Conservation (phyloP, 495 filamentous ascomycete genomes). For the Staphylotrichum tortipilum region DNA sequence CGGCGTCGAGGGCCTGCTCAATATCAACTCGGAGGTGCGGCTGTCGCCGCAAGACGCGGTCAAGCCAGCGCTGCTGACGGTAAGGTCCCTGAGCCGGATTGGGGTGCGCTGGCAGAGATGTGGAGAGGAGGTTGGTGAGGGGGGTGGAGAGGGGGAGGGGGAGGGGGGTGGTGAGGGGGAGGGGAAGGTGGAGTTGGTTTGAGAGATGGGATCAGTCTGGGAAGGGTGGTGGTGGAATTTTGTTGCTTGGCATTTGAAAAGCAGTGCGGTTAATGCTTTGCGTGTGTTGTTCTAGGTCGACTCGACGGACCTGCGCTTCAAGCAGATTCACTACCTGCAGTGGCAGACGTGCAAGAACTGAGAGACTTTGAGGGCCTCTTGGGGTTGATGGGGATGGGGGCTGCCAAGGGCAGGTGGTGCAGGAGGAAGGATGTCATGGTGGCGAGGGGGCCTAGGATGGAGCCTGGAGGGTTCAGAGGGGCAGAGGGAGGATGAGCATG, state of each 20-base stretch:
- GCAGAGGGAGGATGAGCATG: no score
- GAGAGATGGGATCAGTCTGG: neutral
- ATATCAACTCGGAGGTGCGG: constrained; percentile 38
- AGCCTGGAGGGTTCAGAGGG: no score
- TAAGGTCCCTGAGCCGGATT: constrained; percentile 14
- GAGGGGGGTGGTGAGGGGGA: no score
- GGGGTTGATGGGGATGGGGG: no score
- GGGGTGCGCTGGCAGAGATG: constrained; percentile 10
- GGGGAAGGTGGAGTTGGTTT: neutral
- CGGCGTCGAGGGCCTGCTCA: constrained; percentile 30
- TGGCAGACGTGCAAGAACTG: constrained; percentile 22
- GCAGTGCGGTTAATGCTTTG: neutral
- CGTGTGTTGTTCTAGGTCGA: constrained; percentile 19
- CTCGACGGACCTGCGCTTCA: constrained; percentile 28
- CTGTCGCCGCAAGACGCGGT: constrained; percentile 16
- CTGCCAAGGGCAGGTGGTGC: no score
- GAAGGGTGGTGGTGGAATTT: no score
- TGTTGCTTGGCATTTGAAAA: no score
- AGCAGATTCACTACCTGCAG: constrained; percentile 25
- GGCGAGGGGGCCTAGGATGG: no score
- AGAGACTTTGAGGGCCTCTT: no score
- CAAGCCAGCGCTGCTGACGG: constrained; percentile 19
- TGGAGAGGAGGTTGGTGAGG: no score
- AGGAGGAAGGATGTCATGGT: no score
- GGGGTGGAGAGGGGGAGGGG: no score